A percentile compares a stretch with the other conserved stretches of the same genome.
Conservation (phyloP, 768 basidiomycete species). For the Amanita subjunquillea region DNA sequence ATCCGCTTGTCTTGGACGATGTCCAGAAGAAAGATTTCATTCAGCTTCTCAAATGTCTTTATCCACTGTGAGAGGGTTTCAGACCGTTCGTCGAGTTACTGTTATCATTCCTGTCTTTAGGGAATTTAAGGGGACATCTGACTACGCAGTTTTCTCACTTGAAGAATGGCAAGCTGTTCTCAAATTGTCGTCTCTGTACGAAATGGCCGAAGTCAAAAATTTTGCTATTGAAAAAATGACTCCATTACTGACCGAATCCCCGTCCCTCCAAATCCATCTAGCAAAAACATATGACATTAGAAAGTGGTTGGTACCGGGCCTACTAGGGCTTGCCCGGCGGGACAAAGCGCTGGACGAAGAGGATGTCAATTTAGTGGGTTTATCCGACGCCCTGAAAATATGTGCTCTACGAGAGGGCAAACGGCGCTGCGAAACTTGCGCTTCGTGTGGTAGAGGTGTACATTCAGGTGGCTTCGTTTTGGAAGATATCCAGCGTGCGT, state of each 20-base stretch:
- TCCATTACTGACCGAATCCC: conserved; percentile 6
- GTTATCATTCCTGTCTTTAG: background rate
- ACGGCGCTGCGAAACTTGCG: background rate
- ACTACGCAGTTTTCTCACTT: background rate
- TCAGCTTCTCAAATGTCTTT: conserved; percentile 15
- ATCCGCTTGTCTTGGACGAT: conserved; percentile 16
- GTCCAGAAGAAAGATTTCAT: conserved; percentile 15
- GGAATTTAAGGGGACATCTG: background rate
- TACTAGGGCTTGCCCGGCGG: conserved; percentile 14
- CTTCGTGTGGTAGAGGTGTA: background rate
- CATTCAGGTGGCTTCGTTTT: background rate
- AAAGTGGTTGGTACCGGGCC: conserved; percentile 22
- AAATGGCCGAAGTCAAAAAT: conserved; percentile 18
- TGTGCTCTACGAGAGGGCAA: background rate
- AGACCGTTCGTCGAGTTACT: background rate
- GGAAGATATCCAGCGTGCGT: background rate
- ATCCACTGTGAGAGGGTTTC: conserved; percentile 17
- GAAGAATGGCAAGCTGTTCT: conserved; percentile 27
- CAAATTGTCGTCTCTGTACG: conserved; percentile 30
- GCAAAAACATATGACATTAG: conserved; percentile 22
- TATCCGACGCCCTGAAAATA: conserved; percentile 11
- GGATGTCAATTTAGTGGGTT: conserved; percentile 18
- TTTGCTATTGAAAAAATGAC: conserved; percentile 19
- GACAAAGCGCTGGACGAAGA: conserved; percentile 14
- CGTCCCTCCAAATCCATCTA: conserved; percentile 19